Evolutionary conservation across 257 asterid species (phyloP).

Genomic region (Penstemon davidsonii): DNA sequence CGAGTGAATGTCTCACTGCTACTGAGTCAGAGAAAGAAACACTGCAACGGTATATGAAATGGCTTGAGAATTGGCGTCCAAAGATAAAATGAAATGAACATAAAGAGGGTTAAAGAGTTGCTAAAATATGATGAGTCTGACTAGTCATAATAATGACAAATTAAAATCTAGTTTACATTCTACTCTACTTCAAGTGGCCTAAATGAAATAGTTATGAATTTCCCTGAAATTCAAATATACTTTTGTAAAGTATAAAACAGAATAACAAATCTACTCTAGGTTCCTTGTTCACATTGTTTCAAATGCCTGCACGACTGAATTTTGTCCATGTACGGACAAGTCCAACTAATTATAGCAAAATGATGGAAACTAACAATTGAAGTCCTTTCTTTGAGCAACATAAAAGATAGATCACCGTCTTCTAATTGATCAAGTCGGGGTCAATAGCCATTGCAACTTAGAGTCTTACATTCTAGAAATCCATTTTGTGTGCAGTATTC

Average conservation of each 20-base stretch:
- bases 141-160: no score
- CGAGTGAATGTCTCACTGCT: conserved; percentile 94
- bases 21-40: conserved; percentile 92
- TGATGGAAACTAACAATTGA: background rate
- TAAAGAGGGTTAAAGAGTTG: conserved; percentile 2
- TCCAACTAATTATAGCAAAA: background rate
- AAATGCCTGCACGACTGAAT: background rate
- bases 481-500: no score
- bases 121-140: no score
- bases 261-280: background rate
- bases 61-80: conserved; percentile 12
- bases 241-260: conserved; percentile 5
- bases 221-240: no score
- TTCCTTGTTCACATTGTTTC: background rate
- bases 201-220: no score
- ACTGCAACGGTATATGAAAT: conserved; percentile 50
- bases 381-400: conserved; percentile 16
- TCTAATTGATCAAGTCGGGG: no score
- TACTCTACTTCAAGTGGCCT: no score
- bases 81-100: background rate
- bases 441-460: no score
- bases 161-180: no score
- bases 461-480: no score
- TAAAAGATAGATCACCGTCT: background rate
- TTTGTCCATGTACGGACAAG: background rate